These are phyloP conservation scores for Apiospora pterosperma DNA, from an alignment of 2,329 filamentous ascomycete species.

Conservation along the genomic window DNA sequence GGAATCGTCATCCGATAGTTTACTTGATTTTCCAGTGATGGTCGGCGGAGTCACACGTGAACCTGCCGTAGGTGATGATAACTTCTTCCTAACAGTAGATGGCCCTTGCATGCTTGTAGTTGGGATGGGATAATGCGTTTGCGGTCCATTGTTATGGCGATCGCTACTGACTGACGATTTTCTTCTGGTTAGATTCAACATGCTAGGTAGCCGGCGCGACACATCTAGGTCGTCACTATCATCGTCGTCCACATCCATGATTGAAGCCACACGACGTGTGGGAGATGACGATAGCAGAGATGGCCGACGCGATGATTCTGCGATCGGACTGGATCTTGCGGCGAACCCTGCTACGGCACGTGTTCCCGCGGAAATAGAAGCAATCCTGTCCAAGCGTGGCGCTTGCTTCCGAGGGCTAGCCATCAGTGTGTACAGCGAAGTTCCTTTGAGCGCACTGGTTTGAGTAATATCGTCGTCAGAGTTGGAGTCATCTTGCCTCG, in stretches of 20 bases:
- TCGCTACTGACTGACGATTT: neutral
- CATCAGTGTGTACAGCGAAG: slow-evolving; percentile 40
- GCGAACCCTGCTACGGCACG: slow-evolving; percentile 24
- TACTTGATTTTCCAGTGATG: neutral
- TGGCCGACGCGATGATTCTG: neutral
- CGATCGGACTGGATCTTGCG: neutral
- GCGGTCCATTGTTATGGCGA: neutral
- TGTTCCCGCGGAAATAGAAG: slow-evolving; percentile 13
- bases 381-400: slow-evolving; percentile 16
- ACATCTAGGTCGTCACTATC: slow-evolving; percentile 7
- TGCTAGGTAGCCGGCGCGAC: neutral
- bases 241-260: neutral
- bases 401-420: slow-evolving; percentile 34
- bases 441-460: slow-evolving; percentile 15
- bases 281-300: neutral
- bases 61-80: neutral
- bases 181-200: neutral
- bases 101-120: neutral
- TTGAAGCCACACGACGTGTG: neutral
- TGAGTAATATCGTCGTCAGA: slow-evolving; percentile 19
- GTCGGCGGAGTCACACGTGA: neutral
- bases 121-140: neutral
- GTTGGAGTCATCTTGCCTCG: slow-evolving; percentile 24
- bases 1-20: neutral
- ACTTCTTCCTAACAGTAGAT: neutral